Evolutionary conservation across 1,284 basidiomycete genomes (phyloP).

Genomic region (Rhodofomes roseus): DNA sequence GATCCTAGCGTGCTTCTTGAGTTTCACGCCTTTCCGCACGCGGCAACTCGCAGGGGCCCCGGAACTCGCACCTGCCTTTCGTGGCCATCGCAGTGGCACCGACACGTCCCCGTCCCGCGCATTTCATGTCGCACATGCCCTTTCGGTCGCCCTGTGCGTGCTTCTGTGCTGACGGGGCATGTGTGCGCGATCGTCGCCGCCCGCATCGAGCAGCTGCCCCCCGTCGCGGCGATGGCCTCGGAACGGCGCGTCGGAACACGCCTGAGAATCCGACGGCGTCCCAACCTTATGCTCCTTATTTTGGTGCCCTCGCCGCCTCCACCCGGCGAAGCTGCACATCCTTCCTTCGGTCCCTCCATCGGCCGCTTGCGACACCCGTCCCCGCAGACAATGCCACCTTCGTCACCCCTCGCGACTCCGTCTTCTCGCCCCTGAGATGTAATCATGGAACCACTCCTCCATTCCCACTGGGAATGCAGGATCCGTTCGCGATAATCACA

Average conservation of each 20-base stretch:
- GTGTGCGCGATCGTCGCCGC: constrained; percentile 3
- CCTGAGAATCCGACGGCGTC: constrained; percentile 7
- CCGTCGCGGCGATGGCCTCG: neutral
- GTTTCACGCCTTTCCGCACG: constrained; percentile 10
- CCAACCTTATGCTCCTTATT: neutral
- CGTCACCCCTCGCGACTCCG: neutral
- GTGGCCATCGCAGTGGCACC: neutral
- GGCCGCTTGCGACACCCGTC: constrained; percentile 1
- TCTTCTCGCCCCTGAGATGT: neutral
- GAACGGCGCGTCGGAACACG: constrained; percentile 1
- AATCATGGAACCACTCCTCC: neutral
- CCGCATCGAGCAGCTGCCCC: constrained; percentile 3
- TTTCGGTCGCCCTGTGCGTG: neutral
- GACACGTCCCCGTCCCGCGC: neutral
- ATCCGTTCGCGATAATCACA: constrained; percentile 1
- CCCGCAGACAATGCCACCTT: neutral
- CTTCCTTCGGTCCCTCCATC: neutral
- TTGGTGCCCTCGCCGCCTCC: neutral
- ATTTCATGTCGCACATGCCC: neutral
- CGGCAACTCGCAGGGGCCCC: constrained; percentile 1
- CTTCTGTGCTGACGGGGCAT: neutral
- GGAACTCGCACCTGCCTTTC: neutral
- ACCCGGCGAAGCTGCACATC: constrained; percentile 2
- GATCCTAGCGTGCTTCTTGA: constrained; percentile 6
- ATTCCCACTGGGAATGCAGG: constrained; percentile 2